These are phyloP conservation scores for Kurtzmaniella fragi DNA, from an alignment of 805 yeast genomes.

Conservation along the genomic window DNA sequence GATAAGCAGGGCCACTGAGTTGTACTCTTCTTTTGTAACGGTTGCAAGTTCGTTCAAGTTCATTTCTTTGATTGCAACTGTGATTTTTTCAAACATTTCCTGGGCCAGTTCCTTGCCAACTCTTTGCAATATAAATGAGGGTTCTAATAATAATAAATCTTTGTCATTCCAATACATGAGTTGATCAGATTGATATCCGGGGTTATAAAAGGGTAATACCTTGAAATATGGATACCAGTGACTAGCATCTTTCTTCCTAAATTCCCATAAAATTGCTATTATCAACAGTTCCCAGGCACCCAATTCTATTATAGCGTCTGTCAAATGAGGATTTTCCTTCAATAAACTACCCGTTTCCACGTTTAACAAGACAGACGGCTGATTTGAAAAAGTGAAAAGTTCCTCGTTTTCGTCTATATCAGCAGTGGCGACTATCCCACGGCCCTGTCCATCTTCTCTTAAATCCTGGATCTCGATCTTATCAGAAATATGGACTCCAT, in stretches of 20 bases:
- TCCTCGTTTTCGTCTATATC: slow-evolving; percentile 59
- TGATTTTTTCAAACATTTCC: slow-evolving; percentile 45
- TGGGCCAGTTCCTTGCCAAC: slow-evolving; percentile 69
- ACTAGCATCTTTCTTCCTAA: slow-evolving; percentile 39
- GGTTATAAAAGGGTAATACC: slow-evolving; percentile 53
- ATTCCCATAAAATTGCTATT: slow-evolving; percentile 59
- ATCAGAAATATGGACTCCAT: slow-evolving; percentile 45
- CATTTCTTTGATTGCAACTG: slow-evolving; percentile 23
- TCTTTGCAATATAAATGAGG: slow-evolving; percentile 66
- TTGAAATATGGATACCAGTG: slow-evolving; percentile 69
- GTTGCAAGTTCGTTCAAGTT: slow-evolving; percentile 23
- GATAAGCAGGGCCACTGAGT: slow-evolving; percentile 70
- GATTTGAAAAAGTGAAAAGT: slow-evolving; percentile 66
- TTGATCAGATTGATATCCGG: slow-evolving; percentile 44
- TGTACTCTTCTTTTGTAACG: slow-evolving; percentile 53
- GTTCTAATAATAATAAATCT: slow-evolving; percentile 54
- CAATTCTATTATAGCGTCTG: slow-evolving; percentile 34
- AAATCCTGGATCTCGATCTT: slow-evolving; percentile 60
- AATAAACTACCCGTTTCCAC: slow-evolving; percentile 51
- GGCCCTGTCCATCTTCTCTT: slow-evolving; percentile 58
- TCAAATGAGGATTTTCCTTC: slow-evolving; percentile 21
- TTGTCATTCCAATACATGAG: slow-evolving; percentile 75
- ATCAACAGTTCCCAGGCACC: slow-evolving; percentile 80
- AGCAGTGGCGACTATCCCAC: slow-evolving; percentile 65
- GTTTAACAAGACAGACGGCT: slow-evolving; percentile 41